Base-by-base conservation (phyloP, 768 basidiomycete genomes). In the Boletus vermiculosoides region DNA sequence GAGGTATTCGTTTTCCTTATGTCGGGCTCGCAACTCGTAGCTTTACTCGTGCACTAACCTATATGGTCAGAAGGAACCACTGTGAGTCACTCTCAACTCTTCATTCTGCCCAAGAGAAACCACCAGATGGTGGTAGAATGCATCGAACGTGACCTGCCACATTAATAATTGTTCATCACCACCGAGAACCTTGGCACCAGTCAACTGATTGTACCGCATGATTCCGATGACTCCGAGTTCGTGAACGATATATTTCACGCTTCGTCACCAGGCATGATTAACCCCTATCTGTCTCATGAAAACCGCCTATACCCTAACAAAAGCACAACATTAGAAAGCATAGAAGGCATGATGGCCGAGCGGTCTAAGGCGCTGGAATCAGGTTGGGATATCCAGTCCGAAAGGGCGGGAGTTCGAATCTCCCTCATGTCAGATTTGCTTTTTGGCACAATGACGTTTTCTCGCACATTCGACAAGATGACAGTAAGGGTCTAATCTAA, bases 331-430 rank as follows among this genome's bases (percentile, higher is more conserved):
- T 5, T 1, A 0, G 0, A 13, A 33, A 9, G 0, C 42, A 18
- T 25, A 5, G 12, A 34, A 18, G 69, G 71, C 71, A 71, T 66
- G 74, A 78, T 80, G 80, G 79, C 79, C 79, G 80, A 81, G 79
- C 77, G 78, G 79, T 81, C 79, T 74, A 80, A 81, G 80, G 80
- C 78, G 79, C 79, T 76, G 78, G 80, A 81, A 74, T 77, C 75
- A 78, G 77, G 78, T 52, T 33, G 5, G 0, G 4, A 18, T 22
- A 69, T 71, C 67, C 69, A 69, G 67, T 69, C 70, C 70, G 67
- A 69, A 69, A 71, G 67, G 67, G 67, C 67, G 68, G 66, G 67
- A 70, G 67, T 70, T 70, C 67, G 64, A 68, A 68, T 68, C 67
- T 70, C 69, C 63, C 67, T 68, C 69, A 65, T 70, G 68, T 68